Evolutionary conservation across 345 rosid genomes (phyloP), one percentile per base, ranked within the genome.

Genomic region (Cochlearia excelsa): DNA sequence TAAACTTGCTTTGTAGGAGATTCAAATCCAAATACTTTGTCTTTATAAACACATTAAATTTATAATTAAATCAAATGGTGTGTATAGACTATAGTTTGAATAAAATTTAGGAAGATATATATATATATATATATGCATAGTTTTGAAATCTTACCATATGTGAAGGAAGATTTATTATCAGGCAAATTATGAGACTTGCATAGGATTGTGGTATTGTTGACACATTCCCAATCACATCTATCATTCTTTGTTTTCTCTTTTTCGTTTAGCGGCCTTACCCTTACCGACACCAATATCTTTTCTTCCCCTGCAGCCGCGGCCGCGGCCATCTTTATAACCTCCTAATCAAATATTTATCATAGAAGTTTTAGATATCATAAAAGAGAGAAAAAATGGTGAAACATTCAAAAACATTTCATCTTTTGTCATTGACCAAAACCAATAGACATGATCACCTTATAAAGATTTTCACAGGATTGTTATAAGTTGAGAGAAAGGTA

Each of bases 191-290:
- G 72, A 39, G 74, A 61, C 7, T 61, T 84, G 78, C 77, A 84
- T 6, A 81, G 55, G 62, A 84, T 71, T 57, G 95, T 84, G 54
- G 65, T 67, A 53, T 76, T 49, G 55, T 78, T 75, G 16, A 82
- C 73, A 63, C 90, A 87, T 72, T 87, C 88, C 95, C 95, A 87
- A 39, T 84, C 95, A 1, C 86, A 82, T 4, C 57, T 56, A 59
- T 81, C 81, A 23, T 79, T 59, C 63, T 74, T 80, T 1, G 70
- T 44, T 28, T 51, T 68, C 42, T 87, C 95, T 75, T 62, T 87
- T 45, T 82, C 83, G 57, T 78, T 82, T 66, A 81, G 39, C 4
- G 95, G 95, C 65, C 90, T 80, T 52, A 87, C 34, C 61, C 95
- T 73, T 11, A 87, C 75, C 30, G 84, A 76, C 23, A 87, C 95